Percentiles rank a stretch among this genome's conserved stretches.
Conservation (phyloP, 345 rosid species). For the Conringia planisiliqua region DNA sequence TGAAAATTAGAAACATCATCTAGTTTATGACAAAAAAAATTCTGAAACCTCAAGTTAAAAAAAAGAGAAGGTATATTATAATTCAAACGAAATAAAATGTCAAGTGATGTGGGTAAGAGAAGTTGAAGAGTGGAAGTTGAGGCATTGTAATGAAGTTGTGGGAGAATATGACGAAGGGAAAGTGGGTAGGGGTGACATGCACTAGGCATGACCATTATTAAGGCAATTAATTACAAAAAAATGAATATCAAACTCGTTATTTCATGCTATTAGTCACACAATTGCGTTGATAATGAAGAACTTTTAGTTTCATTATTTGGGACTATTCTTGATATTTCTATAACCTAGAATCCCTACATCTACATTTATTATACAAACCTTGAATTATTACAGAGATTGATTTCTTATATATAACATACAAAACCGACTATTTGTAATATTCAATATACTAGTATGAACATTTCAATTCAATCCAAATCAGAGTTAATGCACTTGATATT, state of each 20-base stretch:
- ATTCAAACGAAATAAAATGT: not conserved
- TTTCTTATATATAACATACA: not conserved
- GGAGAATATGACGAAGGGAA: not conserved
- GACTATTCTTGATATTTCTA: not conserved
- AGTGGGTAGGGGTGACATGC: constrained; percentile 11
- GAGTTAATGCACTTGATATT: not conserved
- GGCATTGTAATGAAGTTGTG: constrained; percentile 15
- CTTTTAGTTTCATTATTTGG: not conserved
- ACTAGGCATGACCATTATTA: not conserved
- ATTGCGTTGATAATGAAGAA: not conserved
- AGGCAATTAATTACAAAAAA: not conserved
- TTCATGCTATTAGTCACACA: not conserved
- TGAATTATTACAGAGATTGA: not conserved
- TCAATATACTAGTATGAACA: not conserved
- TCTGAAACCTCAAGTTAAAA: too few relatives aligned
- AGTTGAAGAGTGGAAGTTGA: constrained; percentile 4
- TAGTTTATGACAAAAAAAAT: too few relatives aligned
- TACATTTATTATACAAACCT: not conserved
- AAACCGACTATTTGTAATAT: not conserved
- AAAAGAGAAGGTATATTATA: too few relatives aligned
- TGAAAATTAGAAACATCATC: too few relatives aligned
- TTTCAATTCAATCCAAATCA: not conserved
- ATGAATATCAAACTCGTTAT: not conserved
- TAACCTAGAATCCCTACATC: not conserved
- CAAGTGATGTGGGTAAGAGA: not conserved